These are phyloP conservation scores for Peronosclerospora sorghi DNA, from an alignment of 352 stramenopile genomes.

Conservation along the genomic window DNA sequence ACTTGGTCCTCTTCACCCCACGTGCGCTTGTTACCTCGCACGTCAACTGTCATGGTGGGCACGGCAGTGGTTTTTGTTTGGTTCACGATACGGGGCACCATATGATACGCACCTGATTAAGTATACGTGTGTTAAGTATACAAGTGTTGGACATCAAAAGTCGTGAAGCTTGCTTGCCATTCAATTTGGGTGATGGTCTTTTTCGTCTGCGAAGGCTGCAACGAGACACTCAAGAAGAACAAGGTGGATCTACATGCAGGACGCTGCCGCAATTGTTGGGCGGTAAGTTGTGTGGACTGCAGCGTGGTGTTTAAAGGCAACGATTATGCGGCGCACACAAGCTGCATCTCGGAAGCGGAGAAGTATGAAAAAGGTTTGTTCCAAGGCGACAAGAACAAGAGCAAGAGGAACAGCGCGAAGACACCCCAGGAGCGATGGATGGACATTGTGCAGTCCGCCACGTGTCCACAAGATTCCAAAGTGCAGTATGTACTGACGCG, in stretches of 20 bases:
- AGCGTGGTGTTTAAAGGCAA: constrained; percentile 84
- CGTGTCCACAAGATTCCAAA: constrained; percentile 34
- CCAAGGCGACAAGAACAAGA: constrained; percentile 45
- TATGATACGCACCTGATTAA: not conserved
- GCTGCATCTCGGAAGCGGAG: constrained; percentile 89
- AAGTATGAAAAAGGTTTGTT: constrained; percentile 90
- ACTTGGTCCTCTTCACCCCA: constrained; percentile 1
- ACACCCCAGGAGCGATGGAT: constrained; percentile 85
- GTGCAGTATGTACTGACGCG: constrained; percentile 61
- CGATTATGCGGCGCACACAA: constrained; percentile 83
- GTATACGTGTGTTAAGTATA: not conserved
- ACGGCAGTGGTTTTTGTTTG: too few species aligned
- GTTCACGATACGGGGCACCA: too few species aligned
- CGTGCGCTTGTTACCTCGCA: constrained; percentile 11
- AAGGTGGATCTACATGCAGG: constrained; percentile 85
- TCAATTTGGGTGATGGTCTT: constrained; percentile 50
- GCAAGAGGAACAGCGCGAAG: constrained; percentile 56
- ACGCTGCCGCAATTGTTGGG: constrained; percentile 82
- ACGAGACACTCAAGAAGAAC: constrained; percentile 91
- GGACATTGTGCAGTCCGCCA: constrained; percentile 49
- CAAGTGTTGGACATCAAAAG: not conserved
- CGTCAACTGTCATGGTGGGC: not conserved
- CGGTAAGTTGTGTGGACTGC: constrained; percentile 91
- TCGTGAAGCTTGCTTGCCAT: not conserved
- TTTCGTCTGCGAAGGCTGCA: constrained; percentile 82